Conservation (phyloP, 345 rosid species). For the Diplotaxis tenuifolia region DNA sequence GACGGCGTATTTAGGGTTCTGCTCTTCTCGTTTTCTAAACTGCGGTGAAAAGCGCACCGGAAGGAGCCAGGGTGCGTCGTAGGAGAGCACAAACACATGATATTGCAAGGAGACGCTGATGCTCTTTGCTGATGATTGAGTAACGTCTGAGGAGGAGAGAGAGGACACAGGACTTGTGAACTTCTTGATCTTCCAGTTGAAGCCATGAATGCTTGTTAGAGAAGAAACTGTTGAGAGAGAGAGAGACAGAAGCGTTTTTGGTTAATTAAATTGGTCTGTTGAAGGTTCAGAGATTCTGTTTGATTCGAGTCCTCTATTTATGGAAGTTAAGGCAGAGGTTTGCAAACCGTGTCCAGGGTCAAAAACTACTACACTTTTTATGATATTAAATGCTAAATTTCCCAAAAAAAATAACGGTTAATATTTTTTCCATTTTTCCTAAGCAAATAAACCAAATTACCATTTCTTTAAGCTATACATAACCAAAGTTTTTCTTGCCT, state of each 20-base stretch:
- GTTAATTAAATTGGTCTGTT: slow-evolving; percentile 9
- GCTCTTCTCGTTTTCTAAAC: slow-evolving; percentile 17
- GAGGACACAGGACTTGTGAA: slow-evolving; percentile 20
- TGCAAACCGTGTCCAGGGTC: slow-evolving; percentile 8
- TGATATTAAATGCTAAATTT: not conserved
- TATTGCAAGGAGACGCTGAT: slow-evolving; percentile 23
- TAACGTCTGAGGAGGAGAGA: slow-evolving; percentile 23
- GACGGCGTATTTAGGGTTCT: not conserved
- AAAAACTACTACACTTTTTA: not conserved
- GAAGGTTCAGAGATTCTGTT: slow-evolving; percentile 15
- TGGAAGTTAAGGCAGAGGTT: slow-evolving; percentile 9
- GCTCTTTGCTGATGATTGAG: slow-evolving; percentile 18
- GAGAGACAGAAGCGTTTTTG: slow-evolving; percentile 2
- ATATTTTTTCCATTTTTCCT: not conserved
- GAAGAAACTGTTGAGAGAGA: not conserved
- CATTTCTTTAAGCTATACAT: too few species aligned
- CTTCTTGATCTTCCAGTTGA: slow-evolving; percentile 27
- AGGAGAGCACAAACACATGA: slow-evolving; percentile 82
- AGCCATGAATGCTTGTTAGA: slow-evolving; percentile 8
- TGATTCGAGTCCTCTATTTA: slow-evolving; percentile 25
- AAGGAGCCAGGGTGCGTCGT: slow-evolving; percentile 82
- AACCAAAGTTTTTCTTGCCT: too few species aligned
- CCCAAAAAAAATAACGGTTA: not conserved
- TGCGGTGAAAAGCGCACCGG: slow-evolving; percentile 71
- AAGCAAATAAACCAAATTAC: not conserved